Evolutionary conservation across 441 rosid species (phyloP).

Genomic region (Pelargonium myrrhifolium): DNA sequence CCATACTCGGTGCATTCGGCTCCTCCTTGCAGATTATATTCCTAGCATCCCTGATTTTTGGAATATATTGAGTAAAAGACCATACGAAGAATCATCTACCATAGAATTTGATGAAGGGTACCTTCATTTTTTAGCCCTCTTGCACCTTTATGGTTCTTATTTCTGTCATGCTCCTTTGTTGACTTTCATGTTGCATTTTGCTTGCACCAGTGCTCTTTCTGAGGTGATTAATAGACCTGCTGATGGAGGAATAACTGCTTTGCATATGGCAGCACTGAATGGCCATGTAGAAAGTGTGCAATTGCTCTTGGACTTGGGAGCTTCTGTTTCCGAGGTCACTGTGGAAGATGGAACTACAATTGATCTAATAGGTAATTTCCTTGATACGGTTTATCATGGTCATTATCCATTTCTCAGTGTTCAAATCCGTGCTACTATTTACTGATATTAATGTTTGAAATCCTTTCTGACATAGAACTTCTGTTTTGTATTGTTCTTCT

Average conservation of each 20-base stretch:
- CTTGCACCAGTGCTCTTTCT: constrained; percentile 44
- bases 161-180: background rate
- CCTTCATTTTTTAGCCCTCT: constrained; percentile 2
- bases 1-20: constrained; percentile 79
- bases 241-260: constrained; percentile 95
- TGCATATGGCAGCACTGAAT: constrained; percentile 92
- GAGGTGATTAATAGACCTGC: constrained; percentile 88
- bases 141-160: constrained; percentile 2
- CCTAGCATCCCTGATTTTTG: constrained; percentile 60
- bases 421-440: background rate
- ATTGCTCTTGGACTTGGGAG: constrained; percentile 81
- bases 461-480: background rate
- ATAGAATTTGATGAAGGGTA: constrained; percentile 59
- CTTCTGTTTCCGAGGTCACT: constrained; percentile 71
- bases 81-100: constrained; percentile 27
- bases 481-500: background rate
- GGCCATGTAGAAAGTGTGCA: constrained; percentile 92
- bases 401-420: constrained; percentile 11
- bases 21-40: constrained; percentile 80
- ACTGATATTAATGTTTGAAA: background rate
- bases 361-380: constrained; percentile 78
- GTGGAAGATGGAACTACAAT: constrained; percentile 90
- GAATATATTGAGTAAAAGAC: constrained; percentile 37
- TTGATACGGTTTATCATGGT: constrained; percentile 5
- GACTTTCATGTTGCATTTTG: constrained; percentile 15